Percentiles rank a stretch among this genome's conserved stretches.
Conservation (phyloP, 2,329 filamentous ascomycete species). For the Pezicula radicicola region DNA sequence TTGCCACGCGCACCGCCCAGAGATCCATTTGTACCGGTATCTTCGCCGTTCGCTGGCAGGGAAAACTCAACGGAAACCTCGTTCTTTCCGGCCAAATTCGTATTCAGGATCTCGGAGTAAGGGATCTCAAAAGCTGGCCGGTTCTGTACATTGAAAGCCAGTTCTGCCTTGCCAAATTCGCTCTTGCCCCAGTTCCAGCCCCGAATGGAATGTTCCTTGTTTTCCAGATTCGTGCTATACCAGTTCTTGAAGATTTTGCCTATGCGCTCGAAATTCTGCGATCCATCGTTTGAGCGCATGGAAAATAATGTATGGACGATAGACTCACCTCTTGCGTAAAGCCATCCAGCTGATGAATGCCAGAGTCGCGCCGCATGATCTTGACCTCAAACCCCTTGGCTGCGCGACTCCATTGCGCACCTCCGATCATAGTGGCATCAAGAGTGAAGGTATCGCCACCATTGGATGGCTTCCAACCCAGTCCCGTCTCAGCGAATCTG, state of each 20-base stretch:
- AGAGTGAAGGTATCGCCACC: conserved; percentile 93
- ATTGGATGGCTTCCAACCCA: conserved; percentile 89
- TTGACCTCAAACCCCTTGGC: conserved; percentile 92
- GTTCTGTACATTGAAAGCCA: conserved; percentile 96
- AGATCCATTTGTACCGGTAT: conserved; percentile 70
- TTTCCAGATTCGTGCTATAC: conserved; percentile 92
- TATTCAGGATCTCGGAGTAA: conserved; percentile 96
- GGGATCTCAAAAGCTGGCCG: conserved; percentile 94
- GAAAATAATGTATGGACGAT: conserved; percentile 1
- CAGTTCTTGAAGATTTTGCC: conserved; percentile 95
- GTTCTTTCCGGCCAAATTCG: conserved; percentile 94
- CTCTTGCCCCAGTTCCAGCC: conserved; percentile 99
- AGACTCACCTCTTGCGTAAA: conserved; percentile 75
- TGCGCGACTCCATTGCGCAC: conserved; percentile 92
- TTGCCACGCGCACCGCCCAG: conserved; percentile 71
- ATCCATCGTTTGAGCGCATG: conserved; percentile 8
- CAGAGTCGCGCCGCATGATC: conserved; percentile 79
- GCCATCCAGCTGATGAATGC: conserved; percentile 89
- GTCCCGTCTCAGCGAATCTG: conserved; percentile 88
- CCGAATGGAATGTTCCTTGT: conserved; percentile 87
- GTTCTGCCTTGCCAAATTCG: conserved; percentile 92
- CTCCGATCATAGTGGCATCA: conserved; percentile 79
- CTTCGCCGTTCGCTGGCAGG: conserved; percentile 66
- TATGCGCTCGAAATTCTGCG: conserved; percentile 81
- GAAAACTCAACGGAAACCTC: conserved; percentile 96